Evolutionary conservation across 169 alveolate species (phyloP).

Genomic region (Plasmodium cynomolgi): DNA sequence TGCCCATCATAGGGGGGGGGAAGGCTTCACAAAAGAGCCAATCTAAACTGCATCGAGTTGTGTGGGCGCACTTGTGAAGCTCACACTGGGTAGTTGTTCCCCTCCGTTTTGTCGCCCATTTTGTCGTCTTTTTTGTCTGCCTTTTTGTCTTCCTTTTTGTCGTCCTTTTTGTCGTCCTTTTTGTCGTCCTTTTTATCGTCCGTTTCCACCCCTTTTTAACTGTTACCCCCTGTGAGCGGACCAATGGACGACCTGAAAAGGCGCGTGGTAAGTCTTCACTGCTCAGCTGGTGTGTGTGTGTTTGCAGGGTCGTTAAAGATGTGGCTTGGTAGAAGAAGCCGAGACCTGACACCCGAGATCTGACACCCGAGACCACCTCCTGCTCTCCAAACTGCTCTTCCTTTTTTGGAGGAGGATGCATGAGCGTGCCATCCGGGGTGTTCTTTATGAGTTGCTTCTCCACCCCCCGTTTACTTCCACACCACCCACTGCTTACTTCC

Average conservation of each 20-base stretch:
- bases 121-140: neutral
- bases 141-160: neutral
- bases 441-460: neutral
- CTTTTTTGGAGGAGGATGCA: neutral
- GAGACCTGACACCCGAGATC: too few species aligned
- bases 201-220: neutral
- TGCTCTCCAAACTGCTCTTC: neutral
- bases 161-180: neutral
- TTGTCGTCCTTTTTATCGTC: neutral
- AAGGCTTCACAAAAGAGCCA: neutral
- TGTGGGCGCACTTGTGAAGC: neutral
- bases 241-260: slow-evolving; percentile 57
- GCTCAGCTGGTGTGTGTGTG: neutral
- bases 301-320: neutral
- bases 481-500: neutral
- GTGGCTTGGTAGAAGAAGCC: neutral
- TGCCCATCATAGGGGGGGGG: neutral
- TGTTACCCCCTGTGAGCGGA: neutral
- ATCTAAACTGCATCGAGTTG: neutral
- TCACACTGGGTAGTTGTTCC: neutral
- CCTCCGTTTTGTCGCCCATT: neutral
- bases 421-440: neutral
- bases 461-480: neutral
- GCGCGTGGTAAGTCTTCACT: slow-evolving; percentile 28
- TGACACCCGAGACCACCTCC: neutral